Base-by-base conservation (phyloP, 805 yeast genomes). In the Zygosaccharomyces gambellarensis region DNA sequence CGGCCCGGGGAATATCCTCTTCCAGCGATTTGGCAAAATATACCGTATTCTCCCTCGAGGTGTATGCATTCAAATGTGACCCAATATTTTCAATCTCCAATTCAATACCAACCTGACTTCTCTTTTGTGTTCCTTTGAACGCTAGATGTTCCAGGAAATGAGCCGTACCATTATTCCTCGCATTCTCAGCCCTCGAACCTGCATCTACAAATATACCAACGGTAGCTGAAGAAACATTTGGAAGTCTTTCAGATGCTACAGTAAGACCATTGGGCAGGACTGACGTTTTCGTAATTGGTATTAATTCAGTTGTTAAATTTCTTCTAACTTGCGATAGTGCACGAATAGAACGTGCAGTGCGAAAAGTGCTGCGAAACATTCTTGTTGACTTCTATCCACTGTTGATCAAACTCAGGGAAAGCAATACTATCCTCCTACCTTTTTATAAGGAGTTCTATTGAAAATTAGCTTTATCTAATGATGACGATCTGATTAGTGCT, bases 131-230 rank as follows among this genome's bases (percentile, higher is more conserved):
- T 22, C 99, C 99, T 56, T 94, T 94, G 75, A 94, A 94, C 8
- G 98, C 95, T 63, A 94, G 75, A 70, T 94, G 99, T 70, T 94
- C 99, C 50, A 94, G 72, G 66, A 94, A 94, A 71, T 94, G 99
- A 0, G 99, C 99, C 6, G 98, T 90, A 43, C 99, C 99, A 59
- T 90, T 90, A 63, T 77, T 77, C 61, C 87, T 81, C 41, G 75
- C 75, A 61, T 82, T 85, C 70, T 94, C 99, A 3, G 98, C 98
- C 54, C 99, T 78, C 3, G 97, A 90, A 2, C 99, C 99, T 36
- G 99, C 97, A 70, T 94, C 97, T 53, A 94, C 90, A 92, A 97
- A 95, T 48, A 94, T 92, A 2, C 98, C 99, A 11, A 94, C 97
- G 1, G 99, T 94, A 53, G 99, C 98, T 39, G 97, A 90, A 58